These are phyloP conservation scores for Pythium phragmiticola DNA, from an alignment of 352 stramenopile genomes.

Conservation along the genomic window DNA sequence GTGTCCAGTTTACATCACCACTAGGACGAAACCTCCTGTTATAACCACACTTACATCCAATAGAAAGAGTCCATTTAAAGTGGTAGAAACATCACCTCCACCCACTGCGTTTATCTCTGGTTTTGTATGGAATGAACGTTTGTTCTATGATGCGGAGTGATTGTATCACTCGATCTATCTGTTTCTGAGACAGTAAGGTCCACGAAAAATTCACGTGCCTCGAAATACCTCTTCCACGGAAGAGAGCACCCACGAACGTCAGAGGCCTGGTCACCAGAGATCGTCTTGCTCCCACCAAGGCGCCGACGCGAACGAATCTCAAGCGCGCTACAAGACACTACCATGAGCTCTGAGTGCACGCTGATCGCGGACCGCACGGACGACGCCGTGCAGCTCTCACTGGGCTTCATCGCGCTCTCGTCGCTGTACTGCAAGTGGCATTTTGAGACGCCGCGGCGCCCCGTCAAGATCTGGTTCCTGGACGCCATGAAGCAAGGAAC, in stretches of 20 bases:
- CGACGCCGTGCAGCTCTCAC: constrained; percentile 69
- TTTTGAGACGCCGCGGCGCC: constrained; percentile 58
- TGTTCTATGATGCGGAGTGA: too few relatives aligned
- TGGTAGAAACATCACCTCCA: too few relatives aligned
- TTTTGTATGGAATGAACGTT: too few relatives aligned
- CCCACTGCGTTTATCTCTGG: too few relatives aligned
- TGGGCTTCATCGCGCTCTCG: constrained; percentile 76
- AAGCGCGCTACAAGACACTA: background rate
- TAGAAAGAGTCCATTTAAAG: too few relatives aligned
- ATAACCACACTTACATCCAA: too few relatives aligned
- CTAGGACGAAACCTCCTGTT: too few relatives aligned
- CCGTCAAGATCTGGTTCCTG: constrained; percentile 78
- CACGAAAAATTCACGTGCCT: too few relatives aligned
- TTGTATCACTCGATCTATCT: too few relatives aligned
- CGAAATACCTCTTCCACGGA: background rate
- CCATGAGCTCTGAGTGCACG: constrained; percentile 49
- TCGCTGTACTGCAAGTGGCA: constrained; percentile 80
- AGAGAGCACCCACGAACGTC: constrained; percentile 1
- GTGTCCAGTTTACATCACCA: too few relatives aligned
- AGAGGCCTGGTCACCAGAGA: background rate
- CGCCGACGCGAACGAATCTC: constrained; percentile 12
- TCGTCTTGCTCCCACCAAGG: background rate
- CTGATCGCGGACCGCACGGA: constrained; percentile 70
- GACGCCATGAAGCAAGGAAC: constrained; percentile 84
- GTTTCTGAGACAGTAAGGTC: too few relatives aligned